Evolutionary conservation across 106 monocot genomes (phyloP).

Genomic region (Posidonia australis): DNA sequence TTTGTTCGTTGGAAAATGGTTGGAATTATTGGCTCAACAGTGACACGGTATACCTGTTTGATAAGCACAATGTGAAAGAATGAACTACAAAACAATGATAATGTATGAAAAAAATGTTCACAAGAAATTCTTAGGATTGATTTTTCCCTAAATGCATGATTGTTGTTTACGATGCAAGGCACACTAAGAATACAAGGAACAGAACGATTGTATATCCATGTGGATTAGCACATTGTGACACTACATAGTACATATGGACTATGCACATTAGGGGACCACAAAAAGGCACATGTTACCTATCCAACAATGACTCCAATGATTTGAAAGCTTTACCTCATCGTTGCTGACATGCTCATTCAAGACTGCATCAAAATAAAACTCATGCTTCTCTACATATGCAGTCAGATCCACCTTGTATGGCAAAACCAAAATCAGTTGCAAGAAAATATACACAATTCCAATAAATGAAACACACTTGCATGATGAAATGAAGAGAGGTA

Average conservation of each 20-base stretch:
- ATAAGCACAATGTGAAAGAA: background rate
- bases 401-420: conserved; percentile 79
- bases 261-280: background rate
- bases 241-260: background rate
- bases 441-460: background rate
- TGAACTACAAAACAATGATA: conserved; percentile 1
- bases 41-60: conserved; percentile 64
- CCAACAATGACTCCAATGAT: background rate
- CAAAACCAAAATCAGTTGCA: background rate
- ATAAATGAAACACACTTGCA: too few species aligned
- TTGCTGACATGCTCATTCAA: conserved; percentile 61
- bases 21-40: conserved; percentile 80
- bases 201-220: too few species aligned
- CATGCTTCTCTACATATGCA: conserved; percentile 96
- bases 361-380: conserved; percentile 78
- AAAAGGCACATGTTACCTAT: too few species aligned
- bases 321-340: conserved; percentile 58
- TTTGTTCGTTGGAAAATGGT: conserved; percentile 67
- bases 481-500: too few species aligned
- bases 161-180: too few species aligned
- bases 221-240: background rate
- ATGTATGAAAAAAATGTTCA: background rate
- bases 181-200: too few species aligned
- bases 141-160: too few species aligned
- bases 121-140: too few species aligned